These are phyloP conservation scores for Thraustotheca clavata DNA, from an alignment of 352 stramenopile species.

Conservation along the genomic window DNA sequence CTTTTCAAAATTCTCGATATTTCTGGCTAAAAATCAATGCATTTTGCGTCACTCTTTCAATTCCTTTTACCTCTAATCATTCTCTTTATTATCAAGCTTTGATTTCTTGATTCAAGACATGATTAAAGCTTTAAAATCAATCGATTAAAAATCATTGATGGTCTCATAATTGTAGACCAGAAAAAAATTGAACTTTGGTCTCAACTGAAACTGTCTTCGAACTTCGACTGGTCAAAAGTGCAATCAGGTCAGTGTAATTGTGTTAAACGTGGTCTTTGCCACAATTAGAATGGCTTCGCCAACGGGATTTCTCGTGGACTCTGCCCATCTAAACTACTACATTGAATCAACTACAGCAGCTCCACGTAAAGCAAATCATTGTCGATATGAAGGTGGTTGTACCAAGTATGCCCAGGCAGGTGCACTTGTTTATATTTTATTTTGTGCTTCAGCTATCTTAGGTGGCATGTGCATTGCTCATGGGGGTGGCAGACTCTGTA, in stretches of 20 bases:
- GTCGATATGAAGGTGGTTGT: conserved; percentile 24
- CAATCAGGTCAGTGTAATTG: not conserved
- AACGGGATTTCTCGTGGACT: not conserved
- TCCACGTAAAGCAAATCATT: not conserved
- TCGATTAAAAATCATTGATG: too few species aligned
- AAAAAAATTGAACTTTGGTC: too few species aligned
- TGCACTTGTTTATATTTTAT: not conserved
- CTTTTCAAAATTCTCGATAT: not conserved
- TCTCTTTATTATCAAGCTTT: too few species aligned
- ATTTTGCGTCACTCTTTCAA: not conserved
- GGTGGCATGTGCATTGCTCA: conserved; percentile 77
- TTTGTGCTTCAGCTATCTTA: not conserved
- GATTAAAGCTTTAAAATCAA: too few species aligned
- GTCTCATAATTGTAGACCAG: too few species aligned
- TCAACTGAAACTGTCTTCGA: too few species aligned
- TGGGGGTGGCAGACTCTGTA: conserved; percentile 70
- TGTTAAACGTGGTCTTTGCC: not conserved
- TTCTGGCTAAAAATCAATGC: not conserved
- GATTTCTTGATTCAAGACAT: too few species aligned
- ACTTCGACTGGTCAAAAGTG: too few species aligned
- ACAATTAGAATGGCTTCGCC: not conserved
- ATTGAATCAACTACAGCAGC: not conserved
- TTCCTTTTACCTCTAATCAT: too few species aligned
- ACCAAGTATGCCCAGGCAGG: conserved; percentile 50
- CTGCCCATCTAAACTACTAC: not conserved